Evolutionary conservation across 2,329 filamentous ascomycete genomes (phyloP), one percentile per base, ranked within the genome.

Genomic region (Ophiostoma tasmaniense): DNA sequence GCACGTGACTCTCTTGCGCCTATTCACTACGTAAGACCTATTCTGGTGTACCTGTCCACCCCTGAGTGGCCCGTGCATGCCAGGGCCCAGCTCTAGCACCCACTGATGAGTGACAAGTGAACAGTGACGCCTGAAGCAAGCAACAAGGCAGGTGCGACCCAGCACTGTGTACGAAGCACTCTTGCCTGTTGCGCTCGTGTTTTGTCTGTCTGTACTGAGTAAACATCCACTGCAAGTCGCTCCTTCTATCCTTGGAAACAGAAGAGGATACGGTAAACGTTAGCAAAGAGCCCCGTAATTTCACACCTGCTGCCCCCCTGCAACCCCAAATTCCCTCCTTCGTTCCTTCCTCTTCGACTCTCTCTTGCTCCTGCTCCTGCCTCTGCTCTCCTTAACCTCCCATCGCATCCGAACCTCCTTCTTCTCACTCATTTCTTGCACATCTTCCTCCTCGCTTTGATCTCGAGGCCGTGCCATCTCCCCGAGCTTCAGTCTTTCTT

Each of bases 211-310:
- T 33, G 33, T n/a, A n/a, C n/a, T n/a, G n/a, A n/a, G n/a, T 33
- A 33, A 33, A 33, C 22, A 55, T 11, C 50, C 25, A 22, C 62
- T 67, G 52, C 71, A 55, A n/a, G 61, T 67, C 59, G 66, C 35
- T 66, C 66, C n/a, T 66, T 62, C 66, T 66, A 62, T 66, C 59
- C 66, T 69, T 65, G 59, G 62, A 68, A 52, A 52, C 52, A 71
- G 68, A 70, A 73, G 69, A 71, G 71, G 71, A 68, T 70, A 73
- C 71, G 66, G 71, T 70, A 70, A 66, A 70, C 68, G 65, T 67
- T 67, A 71, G 68, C 68, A 70, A 66, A 42, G 22, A n/a, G 64
- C 37, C 64, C 64, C 68, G 69, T 66, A 71, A 70, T 72, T 73
- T 71, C 69, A 64, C 68, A 17, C 55, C 37, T 39, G 52, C 67